Conservation (phyloP, 306 rosid species). For the Lathyrus oleraceus region DNA sequence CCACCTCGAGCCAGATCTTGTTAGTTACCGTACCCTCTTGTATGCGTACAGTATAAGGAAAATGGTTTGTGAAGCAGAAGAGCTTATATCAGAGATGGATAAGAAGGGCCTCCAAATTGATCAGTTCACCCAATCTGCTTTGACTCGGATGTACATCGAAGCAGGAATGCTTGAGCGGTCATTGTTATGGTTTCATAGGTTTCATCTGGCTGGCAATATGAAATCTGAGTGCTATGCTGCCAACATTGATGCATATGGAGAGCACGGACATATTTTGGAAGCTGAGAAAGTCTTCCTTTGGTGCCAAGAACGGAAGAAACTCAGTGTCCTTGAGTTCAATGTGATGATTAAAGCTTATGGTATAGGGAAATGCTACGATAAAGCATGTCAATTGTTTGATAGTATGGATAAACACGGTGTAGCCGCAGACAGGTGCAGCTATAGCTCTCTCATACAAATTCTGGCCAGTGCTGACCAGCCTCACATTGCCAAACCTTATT, state of each 20-base stretch:
- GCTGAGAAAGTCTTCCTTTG: conserved; percentile 76
- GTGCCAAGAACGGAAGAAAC: conserved; percentile 66
- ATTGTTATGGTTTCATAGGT: conserved; percentile 75
- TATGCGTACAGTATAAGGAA: conserved; percentile 86
- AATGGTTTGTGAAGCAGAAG: conserved; percentile 74
- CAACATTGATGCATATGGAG: conserved; percentile 88
- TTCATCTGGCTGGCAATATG: conserved; percentile 71
- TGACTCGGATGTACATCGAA: conserved; percentile 85
- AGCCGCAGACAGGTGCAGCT: conserved; percentile 73
- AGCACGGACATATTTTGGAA: conserved; percentile 66
- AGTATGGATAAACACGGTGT: conserved; percentile 62
- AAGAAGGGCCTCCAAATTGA: conserved; percentile 67
- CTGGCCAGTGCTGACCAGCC: conserved; percentile 69
- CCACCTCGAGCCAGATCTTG: conserved; percentile 58
- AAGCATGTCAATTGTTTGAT: conserved; percentile 73
- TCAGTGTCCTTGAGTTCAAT: conserved; percentile 72
- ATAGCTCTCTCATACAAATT: conserved; percentile 74
- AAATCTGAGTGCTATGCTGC: conserved; percentile 88
- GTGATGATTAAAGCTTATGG: conserved; percentile 97
- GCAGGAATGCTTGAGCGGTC: conserved; percentile 71
- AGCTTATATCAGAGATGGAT: conserved; percentile 71
- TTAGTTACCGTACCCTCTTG: conserved; percentile 87
- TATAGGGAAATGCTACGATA: conserved; percentile 58
- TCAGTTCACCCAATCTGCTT: conserved; percentile 84
- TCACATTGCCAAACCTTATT: conserved; percentile 56